phyloP scores from a whole-genome alignment of 108 stramenopile species.

The Discostella pseudostelligera region DNA sequence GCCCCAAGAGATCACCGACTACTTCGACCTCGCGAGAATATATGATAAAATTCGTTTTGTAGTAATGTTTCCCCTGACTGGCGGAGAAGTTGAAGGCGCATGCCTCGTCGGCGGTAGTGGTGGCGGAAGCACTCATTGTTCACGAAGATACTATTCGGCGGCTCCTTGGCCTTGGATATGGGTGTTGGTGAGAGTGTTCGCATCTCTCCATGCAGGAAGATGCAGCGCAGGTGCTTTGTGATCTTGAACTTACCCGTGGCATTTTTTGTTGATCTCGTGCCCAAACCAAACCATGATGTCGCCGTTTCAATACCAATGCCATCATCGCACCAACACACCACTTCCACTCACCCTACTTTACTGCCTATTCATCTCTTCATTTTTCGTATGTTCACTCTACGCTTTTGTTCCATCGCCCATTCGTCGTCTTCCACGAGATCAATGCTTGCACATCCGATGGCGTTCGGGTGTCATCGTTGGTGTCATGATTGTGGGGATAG shows the following conservation, averaged over 20 bases:
- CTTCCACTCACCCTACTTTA: conserved; percentile 19
- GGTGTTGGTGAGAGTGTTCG: no score
- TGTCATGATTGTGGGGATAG: conserved; percentile 36
- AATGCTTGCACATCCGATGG: conserved; percentile 64
- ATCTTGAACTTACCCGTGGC: no score
- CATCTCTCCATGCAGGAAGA: no score
- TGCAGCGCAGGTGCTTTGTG: no score
- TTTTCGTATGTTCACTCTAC: conserved; percentile 74
- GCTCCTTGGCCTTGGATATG: no score
- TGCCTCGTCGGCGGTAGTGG: conserved; percentile 2
- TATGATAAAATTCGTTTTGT: conserved; percentile 11
- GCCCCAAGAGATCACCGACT: conserved; percentile 6
- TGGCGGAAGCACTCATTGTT: no score
- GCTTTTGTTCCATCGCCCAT: conserved; percentile 60
- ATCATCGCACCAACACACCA: conserved; percentile 1
- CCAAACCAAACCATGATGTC: neutral
- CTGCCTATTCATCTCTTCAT: conserved; percentile 35
- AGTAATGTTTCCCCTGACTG: conserved; percentile 12
- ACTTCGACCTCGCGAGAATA: conserved; percentile 19
- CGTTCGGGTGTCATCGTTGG: conserved; percentile 45
- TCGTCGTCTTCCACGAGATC: conserved; percentile 55
- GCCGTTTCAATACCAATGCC: neutral
- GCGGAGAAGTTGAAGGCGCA: conserved; percentile 5
- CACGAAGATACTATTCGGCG: no score
- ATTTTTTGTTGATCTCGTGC: no score